Evolutionary conservation across 2,329 filamentous ascomycete species (phyloP).

Genomic region (Alternaria viburni): DNA sequence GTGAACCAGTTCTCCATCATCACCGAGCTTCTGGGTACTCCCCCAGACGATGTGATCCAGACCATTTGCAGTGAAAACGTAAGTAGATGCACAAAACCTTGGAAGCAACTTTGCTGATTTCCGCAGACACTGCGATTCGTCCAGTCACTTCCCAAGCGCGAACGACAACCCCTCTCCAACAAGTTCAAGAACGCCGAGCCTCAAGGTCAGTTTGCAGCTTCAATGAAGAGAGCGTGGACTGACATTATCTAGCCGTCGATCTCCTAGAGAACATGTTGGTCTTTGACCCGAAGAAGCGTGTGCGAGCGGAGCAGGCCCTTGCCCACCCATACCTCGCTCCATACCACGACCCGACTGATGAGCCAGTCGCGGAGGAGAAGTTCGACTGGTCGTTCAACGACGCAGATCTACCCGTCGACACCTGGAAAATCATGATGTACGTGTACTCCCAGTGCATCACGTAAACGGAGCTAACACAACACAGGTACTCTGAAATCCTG

Average conservation of each 20-base stretch:
- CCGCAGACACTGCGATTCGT: constrained; percentile 90
- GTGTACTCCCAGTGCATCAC: neutral
- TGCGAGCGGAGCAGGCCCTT: constrained; percentile 84
- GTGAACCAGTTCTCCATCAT: constrained; percentile 99
- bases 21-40: constrained; percentile 93
- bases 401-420: constrained; percentile 93
- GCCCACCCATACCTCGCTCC: constrained; percentile 92
- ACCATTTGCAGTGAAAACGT: constrained; percentile 98
- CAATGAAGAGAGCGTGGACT: neutral
- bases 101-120: constrained; percentile 22
- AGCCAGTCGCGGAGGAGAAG: constrained; percentile 94
- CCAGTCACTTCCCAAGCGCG: constrained; percentile 93
- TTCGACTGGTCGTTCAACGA: constrained; percentile 99
- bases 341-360: constrained; percentile 96
- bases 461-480: constrained; percentile 18
- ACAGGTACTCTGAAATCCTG: constrained; percentile 96
- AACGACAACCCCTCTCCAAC: constrained; percentile 81
- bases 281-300: constrained; percentile 95
- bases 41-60: constrained; percentile 97
- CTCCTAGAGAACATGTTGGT: constrained; percentile 96
- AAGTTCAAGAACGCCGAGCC: constrained; percentile 97
- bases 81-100: constrained; percentile 23
- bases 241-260: constrained; percentile 72
- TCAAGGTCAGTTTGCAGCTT: constrained; percentile 63
- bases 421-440: constrained; percentile 99